Base-by-base conservation (phyloP, 495 filamentous ascomycete species). In the Penicillium cosmopolitanum region DNA sequence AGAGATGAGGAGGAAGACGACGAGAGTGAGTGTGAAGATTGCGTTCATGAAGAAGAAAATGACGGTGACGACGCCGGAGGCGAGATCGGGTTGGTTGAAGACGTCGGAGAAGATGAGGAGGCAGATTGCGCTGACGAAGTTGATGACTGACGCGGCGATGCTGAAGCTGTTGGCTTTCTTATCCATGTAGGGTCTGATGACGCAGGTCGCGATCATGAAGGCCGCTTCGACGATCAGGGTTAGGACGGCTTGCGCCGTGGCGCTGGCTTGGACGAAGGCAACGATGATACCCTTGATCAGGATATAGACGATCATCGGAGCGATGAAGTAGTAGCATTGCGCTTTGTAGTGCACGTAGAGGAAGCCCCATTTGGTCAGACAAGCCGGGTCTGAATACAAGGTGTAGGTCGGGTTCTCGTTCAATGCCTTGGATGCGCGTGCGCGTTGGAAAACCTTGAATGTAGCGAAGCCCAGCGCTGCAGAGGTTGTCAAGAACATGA, bases 351-450 rank as follows among this genome's bases (percentile, higher is more conserved):
- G 93, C 53, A 97, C 89, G 68, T 98, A 98, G 34, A 98, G 79
- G 78, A 97, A 97, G 15, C 95, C 95, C 94, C 94, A 97, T 75
- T 96, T 95, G 84, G 97, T 97, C 60, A 98, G 76, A 23, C 91
- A 88, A 52, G 88, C 83, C 12, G 92, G 91, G 66, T 98, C 95
- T 8, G 94, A 97, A 80, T 96, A 98, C 42, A 98, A 85, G 60
- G 97, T 96, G 71, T 97, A 98, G 40, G 92, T 94, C 6, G 95
- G 92, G 68, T 96, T 96, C 65, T 92, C 91, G 80, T 97, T 93
- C 82, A 96, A 88, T 19, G 84, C 73, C 55, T 96, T 86, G 5
- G 93, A 96, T 44, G 91, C 88, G 56, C 87, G 87, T 10, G 93
- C 95, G 50, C 97, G 88, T 13, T 85, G 84, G 70, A 94, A 88